Evolutionary conservation across 257 asterid genomes (phyloP), one percentile per base, ranked within the genome.

Genomic region (Gentiana dahurica): DNA sequence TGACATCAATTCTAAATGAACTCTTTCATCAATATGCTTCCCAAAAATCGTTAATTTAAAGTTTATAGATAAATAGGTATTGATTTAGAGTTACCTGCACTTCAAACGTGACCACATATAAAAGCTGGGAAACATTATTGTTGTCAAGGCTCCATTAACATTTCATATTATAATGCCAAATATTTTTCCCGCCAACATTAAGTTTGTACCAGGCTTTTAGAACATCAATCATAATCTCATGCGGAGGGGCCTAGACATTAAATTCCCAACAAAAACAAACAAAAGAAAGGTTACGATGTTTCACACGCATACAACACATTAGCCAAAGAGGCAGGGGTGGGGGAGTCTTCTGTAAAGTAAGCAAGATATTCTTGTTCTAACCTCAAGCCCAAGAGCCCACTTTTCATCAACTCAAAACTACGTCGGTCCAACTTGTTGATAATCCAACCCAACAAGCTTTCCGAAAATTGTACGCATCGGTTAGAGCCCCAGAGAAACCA

Each of bases 351-450:
- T 44, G 34, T 32, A 36, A 13, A 10, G 49, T n/a, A 34, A 57
- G 32, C 65, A 58, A 2, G 57, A 45, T 51, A 34, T 55, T 37
- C 41, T 53, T 36, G 49, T 73, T 71, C 77, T 48, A 73, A 86
- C 97, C 95, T 89, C 95, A 55, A 89, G 94, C 50, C 97, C 97
- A 64, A 86, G 97, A 59, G 95, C 93, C 97, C 97, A 89, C 77
- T 86, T 86, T 68, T 80, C 71, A 39, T 86, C 97, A 11, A 67
- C 63, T 9, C 78, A 73, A 57, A 69, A 65, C 67, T 76, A 95
- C 68, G 93, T 80, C 38, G 66, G 78, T 53, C 86, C 85, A 68
- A 72, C 67, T 59, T 80, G 91, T 53, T 74, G 84, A 77, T 65
- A 71, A 65, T 82, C 97, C 38, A 71, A 68, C 60, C 86, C 95